Base-by-base conservation (phyloP, 2,329 filamentous ascomycete species). In the Pseudocercospora fuligena region DNA sequence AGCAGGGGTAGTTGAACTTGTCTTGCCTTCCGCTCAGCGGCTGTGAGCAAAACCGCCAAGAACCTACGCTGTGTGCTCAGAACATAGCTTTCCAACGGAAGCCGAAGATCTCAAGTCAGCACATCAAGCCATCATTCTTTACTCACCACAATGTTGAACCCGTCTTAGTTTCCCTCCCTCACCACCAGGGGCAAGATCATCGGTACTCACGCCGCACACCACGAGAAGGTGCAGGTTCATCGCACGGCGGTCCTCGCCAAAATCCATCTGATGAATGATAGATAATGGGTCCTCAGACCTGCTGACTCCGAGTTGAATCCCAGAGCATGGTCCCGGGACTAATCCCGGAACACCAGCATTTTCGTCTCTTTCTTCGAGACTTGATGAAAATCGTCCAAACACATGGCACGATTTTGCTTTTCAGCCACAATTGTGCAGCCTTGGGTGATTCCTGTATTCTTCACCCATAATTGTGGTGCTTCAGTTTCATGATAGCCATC, bases 141-240 rank as follows among this genome's bases (percentile, higher is more conserved):
- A n/a, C 40, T 43, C 11, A 36, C 33, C 33, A 36, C 12, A 36
- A 16, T 43, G 12, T 43, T 19, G 40, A 43, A 43, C 40, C 40
- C 19, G 40, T 51, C 47, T 51, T 51, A 16, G 47, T 51, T 51
- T 51, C 47, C 47, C 47, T 51, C 23, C 47, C 47, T 51, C 47
- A 5, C 23, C 47, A 23, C 1, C 5, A 19, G 7, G 2, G 7
- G 16, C 47, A 9, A 51, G 19, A 51, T 23, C 19, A 23, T 23
- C 9, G 47, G 47, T 51, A 51, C 47, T 51, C 47, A 51, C 47
- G 23, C 47, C 47, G 47, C 47, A 27, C 47, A 51, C 47, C 47
- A 51, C 47, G 47, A 1, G 47, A 51, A 51, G 47, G 47, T 51
- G 47, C 19, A 21, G 8, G 47, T 21, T 51, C 47, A 25, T 23